Evolutionary conservation across 495 filamentous ascomycete species (phyloP), one percentile per base, ranked within the genome.

Genomic region (Xylaria bambusicola): DNA sequence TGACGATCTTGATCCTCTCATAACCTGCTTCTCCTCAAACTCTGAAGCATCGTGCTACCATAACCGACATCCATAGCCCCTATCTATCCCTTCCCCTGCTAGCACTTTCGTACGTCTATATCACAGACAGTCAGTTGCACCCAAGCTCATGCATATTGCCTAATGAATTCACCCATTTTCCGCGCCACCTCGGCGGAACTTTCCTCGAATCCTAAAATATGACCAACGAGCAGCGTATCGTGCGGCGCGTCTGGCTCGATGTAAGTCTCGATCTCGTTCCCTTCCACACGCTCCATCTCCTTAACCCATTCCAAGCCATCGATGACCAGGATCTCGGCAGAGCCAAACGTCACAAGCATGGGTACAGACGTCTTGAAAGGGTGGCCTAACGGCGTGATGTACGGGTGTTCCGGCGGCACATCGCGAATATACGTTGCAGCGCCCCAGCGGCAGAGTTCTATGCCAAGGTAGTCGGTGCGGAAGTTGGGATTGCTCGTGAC

Each of bases 401-500:
- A 61, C n/a, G 58, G 51, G 44, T 61, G 26, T 2, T 54, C 44
- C n/a, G 33, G 40, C 35, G 50, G 12, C 12, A 15, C 51, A n/a
- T 40, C 44, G 4, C 20, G 38, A 3, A 56, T 52, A 13, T 61
- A 61, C n/a, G 51, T 29, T 44, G 24, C 38, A 0, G 58, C 58
- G 8, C 58, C 58, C 58, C 58, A 61, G 5, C 6, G 23, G 13
- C 42, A 50, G 31, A 61, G 51, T 12, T 26, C 51, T 5, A 21
- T 35, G 13, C 58, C 58, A 7, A 61, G 23, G 44, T 55, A 61
- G 51, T 61, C 58, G 38, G 27, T 61, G 13, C 35, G 20, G 35
- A 15, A 61, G 51, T 61, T 61, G 33, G 58, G 58, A 21, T 61
- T 61, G 51, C 58, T 56, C 33, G 15, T 56, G 2, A 50, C 27